Base-by-base conservation (phyloP, 768 basidiomycete genomes). In the Rhodotorula graminis region DNA sequence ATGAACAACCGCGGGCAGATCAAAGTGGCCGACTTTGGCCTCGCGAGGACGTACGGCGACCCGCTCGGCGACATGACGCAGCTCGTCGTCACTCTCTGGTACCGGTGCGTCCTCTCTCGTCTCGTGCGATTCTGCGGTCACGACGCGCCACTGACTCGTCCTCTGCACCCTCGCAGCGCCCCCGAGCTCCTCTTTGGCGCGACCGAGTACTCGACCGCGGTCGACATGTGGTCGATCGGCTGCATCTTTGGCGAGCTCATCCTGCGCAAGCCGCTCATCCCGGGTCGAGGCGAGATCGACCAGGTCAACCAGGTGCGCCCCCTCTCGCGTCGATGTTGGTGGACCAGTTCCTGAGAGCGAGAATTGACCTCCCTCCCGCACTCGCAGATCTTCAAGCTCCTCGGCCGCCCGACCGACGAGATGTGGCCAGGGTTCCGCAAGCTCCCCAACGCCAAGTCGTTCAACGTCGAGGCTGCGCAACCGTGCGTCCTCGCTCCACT, bases 1-100 rank as follows among this genome's bases (percentile, higher is more conserved):
- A 95, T 99, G 95, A 99, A 98, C 81, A 99, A 99, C 80, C 88
- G 96, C 15, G 96, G 96, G 2, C 94, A 91, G 50, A 94, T 99
- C 82, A 98, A 98, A 79, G 93, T 99, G 12, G 96, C 96, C 23
- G 96, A 99, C 81, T 99, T 98, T 80, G 96, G 96, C 11, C 87
- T 98, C 42, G 96, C 96, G 25, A 84, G 96, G 77, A 87, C 93
- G 64, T 99, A 92, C 79, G 96, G 96, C 27, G 96, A 98, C 80
- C 96, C 96, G 18, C 86, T 97, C 19, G 94, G 95, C 31, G 93
- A 94, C 44, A 88, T 99, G 86, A 99, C 96, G 9, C 96, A 97
- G 79, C 86, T 99, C 25, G 96, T 99, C 4, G 96, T 99, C 23
- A 99, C 96, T 3, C 84, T 99, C 42, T 99, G 96, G 96, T 99